phyloP scores from a whole-genome alignment of 495 filamentous ascomycete species.

The Penicillium antarcticum region DNA sequence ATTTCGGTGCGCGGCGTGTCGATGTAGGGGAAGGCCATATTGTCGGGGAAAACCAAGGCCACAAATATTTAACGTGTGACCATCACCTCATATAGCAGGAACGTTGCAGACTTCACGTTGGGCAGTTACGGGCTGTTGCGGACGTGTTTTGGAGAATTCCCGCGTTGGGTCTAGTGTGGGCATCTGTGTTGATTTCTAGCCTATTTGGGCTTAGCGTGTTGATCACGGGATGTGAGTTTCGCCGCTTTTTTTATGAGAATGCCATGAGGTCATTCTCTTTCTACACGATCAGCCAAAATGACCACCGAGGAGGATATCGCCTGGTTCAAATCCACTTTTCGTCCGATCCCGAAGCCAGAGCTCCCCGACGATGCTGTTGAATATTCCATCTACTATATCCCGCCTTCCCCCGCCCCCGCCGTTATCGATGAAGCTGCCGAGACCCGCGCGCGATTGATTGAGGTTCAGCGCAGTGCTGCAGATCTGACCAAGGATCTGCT shows the following conservation, averaged over 20 bases:
- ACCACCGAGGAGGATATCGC: slow-evolving; percentile 45
- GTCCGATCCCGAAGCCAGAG: slow-evolving; percentile 59
- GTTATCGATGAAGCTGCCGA: slow-evolving; percentile 48
- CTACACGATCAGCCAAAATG: slow-evolving; percentile 24
- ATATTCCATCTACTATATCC: slow-evolving; percentile 69
- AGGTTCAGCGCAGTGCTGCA: slow-evolving; percentile 64
- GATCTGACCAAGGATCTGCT: slow-evolving; percentile 60
- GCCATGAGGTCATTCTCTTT: slow-evolving; percentile 40
- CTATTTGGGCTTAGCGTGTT: slow-evolving; percentile 27
- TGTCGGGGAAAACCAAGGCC: slow-evolving; percentile 10
- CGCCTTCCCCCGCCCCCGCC: slow-evolving; percentile 47
- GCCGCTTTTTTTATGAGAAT: slow-evolving; percentile 28
- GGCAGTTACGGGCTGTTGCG: slow-evolving; percentile 1
- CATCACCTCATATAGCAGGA: slow-evolving; percentile 22
- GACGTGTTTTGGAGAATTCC: slow-evolving; percentile 40
- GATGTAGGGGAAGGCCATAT: slow-evolving; percentile 55
- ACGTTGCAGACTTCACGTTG: background rate
- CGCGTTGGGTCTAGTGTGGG: slow-evolving; percentile 11
- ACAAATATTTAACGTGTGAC: slow-evolving; percentile 27
- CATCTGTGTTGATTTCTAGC: slow-evolving; percentile 48
- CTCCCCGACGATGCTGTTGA: slow-evolving; percentile 86
- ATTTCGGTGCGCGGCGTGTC: slow-evolving; percentile 77
- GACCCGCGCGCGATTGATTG: slow-evolving; percentile 58
- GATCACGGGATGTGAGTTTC: slow-evolving; percentile 22
- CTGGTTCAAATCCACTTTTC: slow-evolving; percentile 50